A percentile compares a stretch with the other conserved stretches of the same genome.
These are phyloP conservation scores for Saccharomycopsis lassenensis DNA, from an alignment of 805 yeast genomes.

Conservation along the genomic window DNA sequence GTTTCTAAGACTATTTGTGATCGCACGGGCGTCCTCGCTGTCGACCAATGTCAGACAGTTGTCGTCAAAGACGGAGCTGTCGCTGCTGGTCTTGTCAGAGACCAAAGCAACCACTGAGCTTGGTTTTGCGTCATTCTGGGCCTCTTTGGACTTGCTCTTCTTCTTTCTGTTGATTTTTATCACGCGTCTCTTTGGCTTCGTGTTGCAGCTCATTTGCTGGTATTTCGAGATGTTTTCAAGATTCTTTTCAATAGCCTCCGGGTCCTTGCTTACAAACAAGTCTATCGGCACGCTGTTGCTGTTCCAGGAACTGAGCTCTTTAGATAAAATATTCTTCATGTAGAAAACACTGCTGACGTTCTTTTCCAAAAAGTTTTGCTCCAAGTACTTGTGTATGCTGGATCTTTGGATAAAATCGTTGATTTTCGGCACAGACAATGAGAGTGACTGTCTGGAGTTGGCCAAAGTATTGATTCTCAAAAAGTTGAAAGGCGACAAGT, in stretches of 20 bases:
- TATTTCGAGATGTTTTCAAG: slow-evolving; percentile 17
- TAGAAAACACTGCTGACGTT: slow-evolving; percentile 13
- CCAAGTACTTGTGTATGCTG: slow-evolving; percentile 26
- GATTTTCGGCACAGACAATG: slow-evolving; percentile 52
- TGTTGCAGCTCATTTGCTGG: slow-evolving; percentile 15
- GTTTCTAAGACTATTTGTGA: slow-evolving; percentile 10
- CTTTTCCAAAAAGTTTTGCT: slow-evolving; percentile 7
- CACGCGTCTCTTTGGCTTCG: slow-evolving; percentile 23
- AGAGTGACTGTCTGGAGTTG: slow-evolving; percentile 70
- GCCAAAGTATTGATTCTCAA: slow-evolving; percentile 56
- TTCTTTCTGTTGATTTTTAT: slow-evolving; percentile 19
- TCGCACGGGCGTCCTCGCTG: background rate
- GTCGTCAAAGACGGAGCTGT: background rate
- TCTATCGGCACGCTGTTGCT: slow-evolving; percentile 15
- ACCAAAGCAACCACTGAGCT: background rate
- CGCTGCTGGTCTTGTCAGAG: background rate
- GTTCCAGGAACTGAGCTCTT: slow-evolving; percentile 10
- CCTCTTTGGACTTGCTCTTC: background rate
- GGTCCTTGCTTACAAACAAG: slow-evolving; percentile 8
- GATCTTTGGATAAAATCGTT: slow-evolving; percentile 50
- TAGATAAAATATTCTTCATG: slow-evolving; percentile 7
- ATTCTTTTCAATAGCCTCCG: slow-evolving; percentile 11
- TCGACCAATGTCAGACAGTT: no score
- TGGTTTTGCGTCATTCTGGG: background rate
- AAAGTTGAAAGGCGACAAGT: slow-evolving; percentile 55